phyloP scores from a whole-genome alignment of 306 rosid species.

The Luffa aegyptiaca region DNA sequence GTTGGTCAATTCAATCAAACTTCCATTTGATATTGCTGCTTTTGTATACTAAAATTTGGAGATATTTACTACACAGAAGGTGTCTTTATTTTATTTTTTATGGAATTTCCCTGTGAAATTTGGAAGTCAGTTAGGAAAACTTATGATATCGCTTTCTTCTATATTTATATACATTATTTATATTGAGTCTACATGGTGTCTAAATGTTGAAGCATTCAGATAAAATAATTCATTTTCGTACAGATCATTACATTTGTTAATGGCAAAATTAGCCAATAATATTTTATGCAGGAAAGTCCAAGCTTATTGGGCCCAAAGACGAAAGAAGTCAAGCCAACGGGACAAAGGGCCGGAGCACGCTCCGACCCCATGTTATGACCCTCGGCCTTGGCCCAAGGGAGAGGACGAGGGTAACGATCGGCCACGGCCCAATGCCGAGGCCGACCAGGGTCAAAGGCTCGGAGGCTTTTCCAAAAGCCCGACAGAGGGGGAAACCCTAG shows the following conservation, averaged over 20 bases:
- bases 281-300: too few species aligned
- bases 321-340: too few species aligned
- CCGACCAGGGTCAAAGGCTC: too few species aligned
- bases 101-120: background rate
- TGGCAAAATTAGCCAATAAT: too few species aligned
- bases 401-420: too few species aligned
- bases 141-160: background rate
- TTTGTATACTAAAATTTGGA: background rate
- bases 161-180: background rate
- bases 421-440: too few species aligned
- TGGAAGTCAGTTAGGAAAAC: background rate
- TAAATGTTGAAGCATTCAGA: background rate
- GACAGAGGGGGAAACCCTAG: too few species aligned
- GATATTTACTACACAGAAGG: background rate
- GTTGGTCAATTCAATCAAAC: background rate
- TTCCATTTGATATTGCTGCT: background rate
- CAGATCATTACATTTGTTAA: background rate
- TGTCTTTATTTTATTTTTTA: background rate
- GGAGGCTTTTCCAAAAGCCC: too few species aligned
- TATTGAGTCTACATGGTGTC: background rate
- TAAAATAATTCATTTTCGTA: background rate
- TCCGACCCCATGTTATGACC: too few species aligned
- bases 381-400: too few species aligned
- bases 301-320: too few species aligned
- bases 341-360: too few species aligned